Evolutionary conservation across 106 monocot genomes (phyloP).

Genomic region (Triglochin maritima): DNA sequence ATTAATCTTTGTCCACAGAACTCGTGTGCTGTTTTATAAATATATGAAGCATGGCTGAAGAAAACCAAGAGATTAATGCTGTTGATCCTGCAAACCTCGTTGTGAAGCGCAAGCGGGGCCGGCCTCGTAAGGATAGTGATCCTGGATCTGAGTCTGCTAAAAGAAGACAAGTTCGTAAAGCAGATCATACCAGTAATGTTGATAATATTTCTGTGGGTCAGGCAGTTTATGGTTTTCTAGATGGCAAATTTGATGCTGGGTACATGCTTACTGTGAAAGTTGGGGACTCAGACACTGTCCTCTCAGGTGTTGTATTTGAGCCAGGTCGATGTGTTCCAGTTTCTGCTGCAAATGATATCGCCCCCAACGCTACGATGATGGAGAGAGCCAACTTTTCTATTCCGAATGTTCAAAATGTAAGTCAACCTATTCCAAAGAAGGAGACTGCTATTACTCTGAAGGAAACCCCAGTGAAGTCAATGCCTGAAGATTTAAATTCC

Average conservation of each 20-base stretch:
- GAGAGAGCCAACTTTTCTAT: constrained; percentile 10
- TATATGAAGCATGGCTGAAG: constrained; percentile 14
- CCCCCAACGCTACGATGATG: constrained; percentile 40
- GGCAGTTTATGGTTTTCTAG: constrained; percentile 37
- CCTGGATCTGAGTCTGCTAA: constrained; percentile 15
- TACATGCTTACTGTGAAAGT: constrained; percentile 46
- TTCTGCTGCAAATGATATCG: constrained; percentile 42
- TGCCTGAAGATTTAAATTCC: not conserved
- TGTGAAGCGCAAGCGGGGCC: constrained; percentile 54
- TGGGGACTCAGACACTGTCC: constrained; percentile 20
- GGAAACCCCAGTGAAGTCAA: not conserved
- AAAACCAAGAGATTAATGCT: constrained; percentile 5
- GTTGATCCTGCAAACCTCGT: constrained; percentile 19
- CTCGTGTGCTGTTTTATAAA: too few relatives aligned
- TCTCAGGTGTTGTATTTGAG: constrained; percentile 50
- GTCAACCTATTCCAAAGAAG: not conserved
- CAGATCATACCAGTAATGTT: not conserved
- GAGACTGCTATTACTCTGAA: not conserved
- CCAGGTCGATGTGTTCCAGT: constrained; percentile 28
- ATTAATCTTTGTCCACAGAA: too few relatives aligned
- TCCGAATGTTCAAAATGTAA: not conserved
- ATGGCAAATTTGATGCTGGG: constrained; percentile 68
- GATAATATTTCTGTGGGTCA: constrained; percentile 25
- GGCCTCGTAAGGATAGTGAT: constrained; percentile 45
- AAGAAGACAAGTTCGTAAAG: constrained; percentile 9